Conservation (phyloP, 208 protist genomes). For the Leishmania mexicana region DNA sequence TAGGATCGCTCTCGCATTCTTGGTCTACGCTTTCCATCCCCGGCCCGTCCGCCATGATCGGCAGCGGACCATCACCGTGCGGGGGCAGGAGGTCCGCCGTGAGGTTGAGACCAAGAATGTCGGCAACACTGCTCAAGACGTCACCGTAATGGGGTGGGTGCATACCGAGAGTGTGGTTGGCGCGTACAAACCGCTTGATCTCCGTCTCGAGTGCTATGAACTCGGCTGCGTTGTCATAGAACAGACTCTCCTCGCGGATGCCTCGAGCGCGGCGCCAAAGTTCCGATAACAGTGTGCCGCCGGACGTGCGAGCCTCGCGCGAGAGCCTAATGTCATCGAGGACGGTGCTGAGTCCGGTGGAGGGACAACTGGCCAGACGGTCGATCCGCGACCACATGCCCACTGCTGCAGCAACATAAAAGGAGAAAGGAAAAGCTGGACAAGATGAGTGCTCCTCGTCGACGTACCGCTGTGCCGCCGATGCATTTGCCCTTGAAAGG, state of each 20-base stretch:
- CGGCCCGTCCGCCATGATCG: slow-evolving; percentile 6
- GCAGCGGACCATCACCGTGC: background rate
- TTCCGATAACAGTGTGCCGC: background rate
- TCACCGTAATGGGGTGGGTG: slow-evolving; percentile 26
- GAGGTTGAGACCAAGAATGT: slow-evolving; percentile 19
- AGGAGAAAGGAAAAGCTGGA: slow-evolving; percentile 10
- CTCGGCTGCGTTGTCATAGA: slow-evolving; percentile 24
- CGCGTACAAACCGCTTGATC: slow-evolving; percentile 30
- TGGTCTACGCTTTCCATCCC: slow-evolving; percentile 1
- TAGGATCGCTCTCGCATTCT: background rate
- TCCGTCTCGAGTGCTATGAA: slow-evolving; percentile 35
- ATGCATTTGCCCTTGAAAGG: background rate
- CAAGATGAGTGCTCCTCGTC: slow-evolving; percentile 5
- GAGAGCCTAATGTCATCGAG: slow-evolving; percentile 25
- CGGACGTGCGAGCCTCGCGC: slow-evolving; percentile 2
- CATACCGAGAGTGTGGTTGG: slow-evolving; percentile 34
- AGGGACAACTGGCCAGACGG: slow-evolving; percentile 10
- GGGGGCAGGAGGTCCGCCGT: background rate
- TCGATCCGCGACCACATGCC: slow-evolving; percentile 6
- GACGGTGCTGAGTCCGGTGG: slow-evolving; percentile 12
- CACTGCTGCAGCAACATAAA: slow-evolving; percentile 19
- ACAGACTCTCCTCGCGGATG: slow-evolving; percentile 6
- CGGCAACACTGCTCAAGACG: slow-evolving; percentile 18
- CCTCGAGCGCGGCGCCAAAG: slow-evolving; percentile 18
- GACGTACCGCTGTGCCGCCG: background rate